phyloP scores from a whole-genome alignment of 1,139 yeast species.

The Blastobotrys persicus region DNA sequence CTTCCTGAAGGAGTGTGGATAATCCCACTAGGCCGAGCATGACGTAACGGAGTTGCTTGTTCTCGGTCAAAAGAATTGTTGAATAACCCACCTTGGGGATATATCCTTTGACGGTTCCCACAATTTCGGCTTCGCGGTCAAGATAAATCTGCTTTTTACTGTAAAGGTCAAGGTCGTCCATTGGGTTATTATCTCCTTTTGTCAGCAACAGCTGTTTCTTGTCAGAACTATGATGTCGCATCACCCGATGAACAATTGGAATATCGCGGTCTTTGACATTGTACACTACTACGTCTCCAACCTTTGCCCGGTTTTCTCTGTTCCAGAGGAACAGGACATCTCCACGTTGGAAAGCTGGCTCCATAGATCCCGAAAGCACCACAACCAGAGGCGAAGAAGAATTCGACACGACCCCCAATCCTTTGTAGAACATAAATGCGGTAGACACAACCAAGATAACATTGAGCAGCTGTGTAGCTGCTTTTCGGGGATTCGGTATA shows the following conservation, averaged over 20 bases:
- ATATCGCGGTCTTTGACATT: constrained; percentile 76
- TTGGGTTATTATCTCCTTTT: constrained; percentile 94
- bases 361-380: constrained; percentile 97
- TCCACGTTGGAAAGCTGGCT: constrained; percentile 98
- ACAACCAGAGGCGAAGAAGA: constrained; percentile 95
- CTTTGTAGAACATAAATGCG: constrained; percentile 91
- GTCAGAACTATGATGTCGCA: constrained; percentile 63
- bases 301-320: constrained; percentile 60
- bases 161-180: constrained; percentile 85
- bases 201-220: constrained; percentile 75
- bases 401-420: constrained; percentile 71
- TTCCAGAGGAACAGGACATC: constrained; percentile 92
- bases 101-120: constrained; percentile 89
- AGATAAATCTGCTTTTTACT: constrained; percentile 74
- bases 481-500: constrained; percentile 27
- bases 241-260: constrained; percentile 93
- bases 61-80: constrained; percentile 90
- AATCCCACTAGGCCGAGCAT: constrained; percentile 67
- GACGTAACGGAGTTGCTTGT: constrained; percentile 68
- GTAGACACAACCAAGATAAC: constrained; percentile 79
- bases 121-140: constrained; percentile 70
- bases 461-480: constrained; percentile 56
- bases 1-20: constrained; percentile 37
- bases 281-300: constrained; percentile 98
- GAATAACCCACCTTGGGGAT: constrained; percentile 90